These are phyloP conservation scores for Lachnum nothofagi DNA, from an alignment of 2,329 filamentous ascomycete species.

Conservation along the genomic window DNA sequence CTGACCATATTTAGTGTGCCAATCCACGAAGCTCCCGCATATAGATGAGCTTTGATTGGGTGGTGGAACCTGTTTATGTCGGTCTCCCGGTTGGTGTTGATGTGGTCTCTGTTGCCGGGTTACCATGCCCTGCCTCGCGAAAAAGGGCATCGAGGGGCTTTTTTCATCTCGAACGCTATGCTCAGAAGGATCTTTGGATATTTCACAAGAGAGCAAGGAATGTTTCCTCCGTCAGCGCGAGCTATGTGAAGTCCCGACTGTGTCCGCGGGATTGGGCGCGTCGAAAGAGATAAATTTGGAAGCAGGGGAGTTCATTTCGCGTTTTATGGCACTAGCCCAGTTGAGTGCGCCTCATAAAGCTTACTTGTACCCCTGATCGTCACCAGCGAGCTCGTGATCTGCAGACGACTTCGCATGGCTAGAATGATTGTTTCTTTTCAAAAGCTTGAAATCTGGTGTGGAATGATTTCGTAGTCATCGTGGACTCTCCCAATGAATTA, in stretches of 20 bases:
- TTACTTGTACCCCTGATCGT: neutral
- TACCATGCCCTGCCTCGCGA: neutral
- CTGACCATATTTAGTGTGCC: neutral
- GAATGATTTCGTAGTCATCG: too few relatives aligned
- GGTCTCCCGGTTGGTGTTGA: constrained; percentile 5
- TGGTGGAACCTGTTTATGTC: constrained; percentile 2
- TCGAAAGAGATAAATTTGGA: neutral
- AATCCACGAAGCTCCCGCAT: neutral
- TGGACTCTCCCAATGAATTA: too few relatives aligned
- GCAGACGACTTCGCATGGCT: too few relatives aligned
- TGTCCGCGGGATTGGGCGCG: neutral
- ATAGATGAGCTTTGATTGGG: constrained; percentile 8
- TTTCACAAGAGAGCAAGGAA: neutral
- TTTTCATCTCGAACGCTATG: neutral
- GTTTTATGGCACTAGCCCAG: neutral
- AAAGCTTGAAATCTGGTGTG: too few relatives aligned
- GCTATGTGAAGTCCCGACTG: neutral
- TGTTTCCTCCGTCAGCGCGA: neutral
- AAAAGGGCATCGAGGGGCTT: neutral
- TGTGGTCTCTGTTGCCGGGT: constrained; percentile 4
- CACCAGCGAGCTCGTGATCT: neutral
- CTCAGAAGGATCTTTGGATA: neutral
- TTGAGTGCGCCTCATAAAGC: neutral
- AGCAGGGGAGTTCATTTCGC: neutral
- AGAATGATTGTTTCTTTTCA: too few relatives aligned